These are phyloP conservation scores for Isatis lusitanica DNA, from an alignment of 441 rosid species.

Conservation along the genomic window DNA sequence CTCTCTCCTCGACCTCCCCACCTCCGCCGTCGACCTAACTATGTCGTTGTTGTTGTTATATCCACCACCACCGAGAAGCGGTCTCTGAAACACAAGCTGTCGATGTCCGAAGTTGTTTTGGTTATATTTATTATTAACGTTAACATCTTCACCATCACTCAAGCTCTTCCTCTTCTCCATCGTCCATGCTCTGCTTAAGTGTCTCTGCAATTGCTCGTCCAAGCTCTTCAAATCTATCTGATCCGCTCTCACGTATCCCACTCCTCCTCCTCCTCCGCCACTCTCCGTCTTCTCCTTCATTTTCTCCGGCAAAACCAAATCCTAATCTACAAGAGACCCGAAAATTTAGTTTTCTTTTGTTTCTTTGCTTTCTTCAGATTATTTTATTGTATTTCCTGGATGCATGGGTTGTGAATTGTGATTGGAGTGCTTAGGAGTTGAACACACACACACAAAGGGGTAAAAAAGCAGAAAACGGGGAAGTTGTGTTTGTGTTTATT, in stretches of 20 bases:
- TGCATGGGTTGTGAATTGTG: constrained; percentile 14
- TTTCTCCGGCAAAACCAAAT: constrained; percentile 4
- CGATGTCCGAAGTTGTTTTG: constrained; percentile 30
- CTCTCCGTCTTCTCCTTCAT: constrained; percentile 80
- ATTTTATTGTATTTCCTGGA: constrained; percentile 1
- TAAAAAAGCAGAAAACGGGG: constrained; percentile 10
- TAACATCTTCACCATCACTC: constrained; percentile 36
- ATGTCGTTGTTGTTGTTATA: constrained; percentile 17
- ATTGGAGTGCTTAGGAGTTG: constrained; percentile 3
- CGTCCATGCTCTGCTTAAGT: constrained; percentile 54
- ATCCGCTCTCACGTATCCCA: constrained; percentile 81
- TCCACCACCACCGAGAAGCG: constrained; percentile 28
- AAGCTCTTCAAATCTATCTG: constrained; percentile 83
- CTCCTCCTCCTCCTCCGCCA: constrained; percentile 57
- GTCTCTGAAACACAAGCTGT: constrained; percentile 36
- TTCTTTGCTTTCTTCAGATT: neutral
- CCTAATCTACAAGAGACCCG: neutral
- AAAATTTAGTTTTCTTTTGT: neutral
- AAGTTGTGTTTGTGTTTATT: constrained; percentile 35
- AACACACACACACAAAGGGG: neutral
- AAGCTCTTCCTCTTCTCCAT: constrained; percentile 68
- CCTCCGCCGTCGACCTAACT: constrained; percentile 14
- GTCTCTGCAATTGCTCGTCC: constrained; percentile 62
- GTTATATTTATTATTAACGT: constrained; percentile 21
- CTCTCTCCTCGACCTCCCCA: constrained; percentile 52